Evolutionary conservation across 768 basidiomycete species (phyloP).

Genomic region (Mycena leptocephala): DNA sequence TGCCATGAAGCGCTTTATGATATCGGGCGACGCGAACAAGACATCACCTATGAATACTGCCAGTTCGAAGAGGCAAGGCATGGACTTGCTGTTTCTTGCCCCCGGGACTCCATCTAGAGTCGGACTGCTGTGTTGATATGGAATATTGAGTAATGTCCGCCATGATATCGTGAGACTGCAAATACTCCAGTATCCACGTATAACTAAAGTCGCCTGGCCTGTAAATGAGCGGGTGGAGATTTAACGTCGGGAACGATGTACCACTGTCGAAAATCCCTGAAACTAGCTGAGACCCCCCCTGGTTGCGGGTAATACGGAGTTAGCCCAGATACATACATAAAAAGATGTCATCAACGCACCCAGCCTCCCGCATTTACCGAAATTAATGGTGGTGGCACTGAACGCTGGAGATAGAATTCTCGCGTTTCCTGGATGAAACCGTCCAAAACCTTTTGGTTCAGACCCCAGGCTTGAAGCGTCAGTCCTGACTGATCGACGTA

Average conservation of each 20-base stretch:
- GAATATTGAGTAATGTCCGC: background rate
- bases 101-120: constrained; percentile 1
- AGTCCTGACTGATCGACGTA: background rate
- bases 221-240: background rate
- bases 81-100: constrained; percentile 2
- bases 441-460: constrained; percentile 1
- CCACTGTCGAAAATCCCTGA: background rate
- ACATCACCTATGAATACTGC: background rate
- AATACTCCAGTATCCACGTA: constrained; percentile 17
- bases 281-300: background rate
- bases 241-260: background rate
- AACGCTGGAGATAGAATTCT: constrained; percentile 5
- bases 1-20: background rate
- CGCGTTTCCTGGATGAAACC: constrained; percentile 13
- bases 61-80: background rate
- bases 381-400: background rate
- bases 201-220: constrained; percentile 10
- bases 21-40: background rate
- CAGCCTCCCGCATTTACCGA: background rate
- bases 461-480: constrained; percentile 12
- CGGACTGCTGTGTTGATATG: constrained; percentile 15
- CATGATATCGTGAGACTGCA: constrained; percentile 15
- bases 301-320: too few species aligned
- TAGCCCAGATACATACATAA: background rate
- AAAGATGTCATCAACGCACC: background rate